These are phyloP conservation scores for Lachancea sp. DNA, from an alignment of 805 yeast genomes.

Conservation along the genomic window DNA sequence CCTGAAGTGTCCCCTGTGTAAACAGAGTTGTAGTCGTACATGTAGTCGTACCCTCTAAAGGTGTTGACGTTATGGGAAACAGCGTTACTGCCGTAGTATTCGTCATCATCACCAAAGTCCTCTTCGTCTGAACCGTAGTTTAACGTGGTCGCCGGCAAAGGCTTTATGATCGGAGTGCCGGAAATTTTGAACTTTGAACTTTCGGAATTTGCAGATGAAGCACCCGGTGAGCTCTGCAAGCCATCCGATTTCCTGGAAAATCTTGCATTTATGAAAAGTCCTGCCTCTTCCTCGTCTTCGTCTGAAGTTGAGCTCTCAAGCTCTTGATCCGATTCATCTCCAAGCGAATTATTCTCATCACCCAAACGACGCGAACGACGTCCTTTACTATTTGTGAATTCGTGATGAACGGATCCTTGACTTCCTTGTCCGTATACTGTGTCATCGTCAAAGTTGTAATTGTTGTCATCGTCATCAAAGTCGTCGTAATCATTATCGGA, in stretches of 20 bases:
- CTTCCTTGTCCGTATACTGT: not conserved
- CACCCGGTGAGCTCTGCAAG: slow-evolving; percentile 25
- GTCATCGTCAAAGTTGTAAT: slow-evolving; percentile 5
- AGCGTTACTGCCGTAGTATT: slow-evolving; percentile 41
- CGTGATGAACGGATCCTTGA: slow-evolving; percentile 4
- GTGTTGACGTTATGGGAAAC: slow-evolving; percentile 69
- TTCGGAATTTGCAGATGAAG: slow-evolving; percentile 22
- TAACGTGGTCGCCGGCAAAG: slow-evolving; percentile 79
- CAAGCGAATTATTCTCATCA: not conserved
- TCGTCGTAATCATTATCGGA: slow-evolving; percentile 32
- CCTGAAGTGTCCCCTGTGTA: slow-evolving; percentile 46
- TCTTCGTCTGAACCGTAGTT: slow-evolving; percentile 70
- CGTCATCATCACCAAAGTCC: slow-evolving; percentile 37
- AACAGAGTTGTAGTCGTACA: slow-evolving; percentile 75
- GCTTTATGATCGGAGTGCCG: slow-evolving; percentile 55
- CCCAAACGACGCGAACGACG: not conserved
- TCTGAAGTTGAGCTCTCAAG: slow-evolving; percentile 12
- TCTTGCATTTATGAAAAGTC: slow-evolving; percentile 31
- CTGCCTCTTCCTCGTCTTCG: slow-evolving; percentile 30
- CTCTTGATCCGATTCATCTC: slow-evolving; percentile 20
- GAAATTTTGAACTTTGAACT: slow-evolving; percentile 6
- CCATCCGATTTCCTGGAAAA: slow-evolving; percentile 26
- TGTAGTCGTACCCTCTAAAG: slow-evolving; percentile 67
- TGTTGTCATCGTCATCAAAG: slow-evolving; percentile 9
- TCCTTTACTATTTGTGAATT: not conserved